Percentiles rank a stretch among this genome's conserved stretches.
These are phyloP conservation scores for Teratosphaeria pseudoeucalypti DNA, from an alignment of 2,329 filamentous ascomycete species.

Conservation along the genomic window DNA sequence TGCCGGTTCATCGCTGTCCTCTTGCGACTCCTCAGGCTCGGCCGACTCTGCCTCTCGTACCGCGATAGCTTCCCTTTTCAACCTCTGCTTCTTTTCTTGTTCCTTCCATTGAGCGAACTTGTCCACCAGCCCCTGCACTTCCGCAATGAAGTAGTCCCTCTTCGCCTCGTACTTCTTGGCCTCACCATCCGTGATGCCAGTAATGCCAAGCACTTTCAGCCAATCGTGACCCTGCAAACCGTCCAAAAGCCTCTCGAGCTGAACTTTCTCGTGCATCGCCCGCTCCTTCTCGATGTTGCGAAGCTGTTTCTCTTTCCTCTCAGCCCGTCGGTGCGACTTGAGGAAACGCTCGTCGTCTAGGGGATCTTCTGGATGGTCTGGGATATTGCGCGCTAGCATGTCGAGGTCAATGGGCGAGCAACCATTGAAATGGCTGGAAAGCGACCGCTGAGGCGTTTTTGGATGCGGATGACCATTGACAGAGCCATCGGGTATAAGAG, in stretches of 20 bases:
- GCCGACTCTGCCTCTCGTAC: constrained; percentile 41
- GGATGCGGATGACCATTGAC: constrained; percentile 2
- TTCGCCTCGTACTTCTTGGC: constrained; percentile 82
- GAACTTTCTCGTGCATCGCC: constrained; percentile 56
- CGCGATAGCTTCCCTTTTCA: constrained; percentile 56
- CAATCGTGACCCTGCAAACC: constrained; percentile 86
- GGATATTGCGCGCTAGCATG: constrained; percentile 18
- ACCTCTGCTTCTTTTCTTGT: constrained; percentile 74
- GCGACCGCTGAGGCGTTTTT: constrained; percentile 8
- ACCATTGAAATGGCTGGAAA: constrained; percentile 9
- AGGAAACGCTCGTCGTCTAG: constrained; percentile 47
- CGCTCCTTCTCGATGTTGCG: constrained; percentile 58
- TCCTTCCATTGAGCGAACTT: constrained; percentile 85
- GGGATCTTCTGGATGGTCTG: constrained; percentile 39
- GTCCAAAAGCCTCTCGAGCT: constrained; percentile 60
- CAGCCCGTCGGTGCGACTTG: constrained; percentile 49
- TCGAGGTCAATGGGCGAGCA: constrained; percentile 10
- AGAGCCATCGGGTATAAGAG: background rate
- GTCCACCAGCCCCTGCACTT: constrained; percentile 69
- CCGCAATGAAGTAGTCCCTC: constrained; percentile 70
- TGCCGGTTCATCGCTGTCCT: constrained; percentile 41
- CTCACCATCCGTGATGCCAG: constrained; percentile 69
- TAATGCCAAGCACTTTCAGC: constrained; percentile 85
- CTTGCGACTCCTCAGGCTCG: constrained; percentile 25
- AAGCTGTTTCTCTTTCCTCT: constrained; percentile 57